phyloP scores from a whole-genome alignment of 1,284 basidiomycete genomes.

The Ustilago nuda region DNA sequence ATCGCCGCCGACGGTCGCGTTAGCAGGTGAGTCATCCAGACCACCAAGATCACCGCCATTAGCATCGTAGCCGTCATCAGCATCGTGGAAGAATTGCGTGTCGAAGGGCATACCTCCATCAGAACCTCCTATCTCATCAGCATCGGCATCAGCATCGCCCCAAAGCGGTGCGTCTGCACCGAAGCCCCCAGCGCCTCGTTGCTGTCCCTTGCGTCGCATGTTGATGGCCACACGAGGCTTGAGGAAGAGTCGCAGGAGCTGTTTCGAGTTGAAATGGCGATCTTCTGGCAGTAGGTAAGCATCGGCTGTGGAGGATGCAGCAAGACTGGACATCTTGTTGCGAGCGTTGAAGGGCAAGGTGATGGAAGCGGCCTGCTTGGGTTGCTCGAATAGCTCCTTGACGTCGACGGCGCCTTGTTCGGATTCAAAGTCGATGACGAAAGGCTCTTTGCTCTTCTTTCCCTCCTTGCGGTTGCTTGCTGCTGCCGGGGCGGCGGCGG shows the following conservation, averaged over 20 bases:
- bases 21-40: slow-evolving; percentile 56
- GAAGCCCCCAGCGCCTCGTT: slow-evolving; percentile 76
- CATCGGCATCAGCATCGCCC: slow-evolving; percentile 80
- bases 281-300: slow-evolving; percentile 90
- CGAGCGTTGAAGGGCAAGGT: slow-evolving; percentile 69
- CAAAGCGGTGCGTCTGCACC: slow-evolving; percentile 95
- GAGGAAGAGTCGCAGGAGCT: slow-evolving; percentile 89
- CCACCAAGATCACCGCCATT: slow-evolving; percentile 39
- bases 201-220: slow-evolving; percentile 79
- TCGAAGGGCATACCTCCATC: slow-evolving; percentile 78
- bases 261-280: slow-evolving; percentile 93
- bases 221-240: slow-evolving; percentile 75
- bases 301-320: slow-evolving; percentile 36
- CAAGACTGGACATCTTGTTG: slow-evolving; percentile 69
- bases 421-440: slow-evolving; percentile 86
- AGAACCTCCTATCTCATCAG: slow-evolving; percentile 22
- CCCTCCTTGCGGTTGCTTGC: slow-evolving; percentile 32
- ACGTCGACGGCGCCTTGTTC: slow-evolving; percentile 75
- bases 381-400: slow-evolving; percentile 80
- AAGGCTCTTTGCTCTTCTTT: slow-evolving; percentile 75
- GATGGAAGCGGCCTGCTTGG: slow-evolving; percentile 67
- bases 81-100: slow-evolving; percentile 97
- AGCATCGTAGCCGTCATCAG: slow-evolving; percentile 75
- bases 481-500: slow-evolving; percentile 25
- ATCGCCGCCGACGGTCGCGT: slow-evolving; percentile 66